phyloP scores from a whole-genome alignment of 306 rosid species.

The Sesbania bispinosa region DNA sequence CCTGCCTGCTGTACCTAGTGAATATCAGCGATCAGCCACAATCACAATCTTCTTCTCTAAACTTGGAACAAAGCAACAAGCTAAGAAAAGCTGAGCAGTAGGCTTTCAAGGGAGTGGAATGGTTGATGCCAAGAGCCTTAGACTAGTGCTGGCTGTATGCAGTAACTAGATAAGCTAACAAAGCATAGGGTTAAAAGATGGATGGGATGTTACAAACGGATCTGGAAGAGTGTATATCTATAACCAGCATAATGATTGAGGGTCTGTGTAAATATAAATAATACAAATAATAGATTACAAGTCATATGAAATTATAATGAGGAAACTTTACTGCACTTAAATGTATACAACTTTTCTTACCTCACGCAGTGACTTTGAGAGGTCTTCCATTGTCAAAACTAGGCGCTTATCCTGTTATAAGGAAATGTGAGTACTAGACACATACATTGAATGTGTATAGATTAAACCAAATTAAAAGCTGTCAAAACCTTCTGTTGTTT shows the following conservation, averaged over 20 bases:
- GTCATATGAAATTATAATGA: neutral
- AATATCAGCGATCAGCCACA: slow-evolving; percentile 25
- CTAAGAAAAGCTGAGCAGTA: neutral
- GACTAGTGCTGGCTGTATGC: neutral
- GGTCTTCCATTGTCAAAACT: slow-evolving; percentile 78
- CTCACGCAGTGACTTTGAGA: slow-evolving; percentile 71
- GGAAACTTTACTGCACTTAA: slow-evolving; percentile 6
- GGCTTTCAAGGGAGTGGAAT: neutral
- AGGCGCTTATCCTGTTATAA: slow-evolving; percentile 81
- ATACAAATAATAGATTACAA: neutral
- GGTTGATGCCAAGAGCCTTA: neutral
- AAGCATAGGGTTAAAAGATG: neutral
- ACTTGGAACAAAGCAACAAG: neutral
- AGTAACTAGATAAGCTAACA: too few relatives aligned
- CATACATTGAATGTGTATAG: neutral
- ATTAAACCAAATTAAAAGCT: neutral
- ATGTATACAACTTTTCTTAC: slow-evolving; percentile 38
- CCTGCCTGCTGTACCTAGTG: slow-evolving; percentile 46
- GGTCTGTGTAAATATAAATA: neutral
- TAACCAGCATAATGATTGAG: neutral
- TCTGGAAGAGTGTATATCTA: neutral
- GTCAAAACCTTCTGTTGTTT: slow-evolving; percentile 81
- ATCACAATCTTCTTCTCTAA: neutral
- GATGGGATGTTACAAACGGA: neutral
- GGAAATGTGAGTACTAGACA: slow-evolving; percentile 19